These are phyloP conservation scores for Trichoderma pleuroti DNA, from an alignment of 2,329 filamentous ascomycete species.

Conservation along the genomic window DNA sequence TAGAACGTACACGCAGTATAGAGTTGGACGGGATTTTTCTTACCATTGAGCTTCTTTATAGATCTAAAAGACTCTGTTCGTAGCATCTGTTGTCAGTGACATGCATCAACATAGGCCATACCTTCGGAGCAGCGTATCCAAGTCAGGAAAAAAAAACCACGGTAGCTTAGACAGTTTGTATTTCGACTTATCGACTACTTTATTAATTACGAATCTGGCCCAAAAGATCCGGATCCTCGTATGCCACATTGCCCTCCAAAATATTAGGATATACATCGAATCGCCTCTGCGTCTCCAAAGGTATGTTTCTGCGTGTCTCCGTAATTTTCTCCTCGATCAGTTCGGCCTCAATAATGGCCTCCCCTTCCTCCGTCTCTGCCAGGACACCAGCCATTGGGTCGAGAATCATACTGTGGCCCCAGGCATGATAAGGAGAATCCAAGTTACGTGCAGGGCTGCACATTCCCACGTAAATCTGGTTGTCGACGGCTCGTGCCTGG, in stretches of 20 bases:
- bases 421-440: constrained; percentile 77
- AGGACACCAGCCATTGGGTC: constrained; percentile 83
- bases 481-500: constrained; percentile 81
- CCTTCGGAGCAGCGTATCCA: not conserved
- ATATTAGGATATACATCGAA: constrained; percentile 97
- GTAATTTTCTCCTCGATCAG: constrained; percentile 65
- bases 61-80: not conserved
- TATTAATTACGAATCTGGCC: not conserved
- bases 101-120: not conserved
- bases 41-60: not conserved
- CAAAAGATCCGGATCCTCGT: not conserved
- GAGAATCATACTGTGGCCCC: constrained; percentile 84
- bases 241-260: constrained; percentile 48
- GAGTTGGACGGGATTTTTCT: not conserved
- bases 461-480: constrained; percentile 87
- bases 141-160: not conserved
- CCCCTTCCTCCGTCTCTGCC: constrained; percentile 70
- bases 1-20: not conserved
- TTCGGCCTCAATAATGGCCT: constrained; percentile 72
- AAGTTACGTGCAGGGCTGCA: constrained; percentile 86
- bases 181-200: not conserved
- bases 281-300: constrained; percentile 75
- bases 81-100: not conserved
- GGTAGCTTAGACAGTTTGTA: not conserved
- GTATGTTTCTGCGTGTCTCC: constrained; percentile 76